A percentile compares a stretch with the other conserved stretches of the same genome.
Evolutionary conservation across 2,329 filamentous ascomycete species (phyloP).

Genomic region (Pseudophaeomoniella oleicola): DNA sequence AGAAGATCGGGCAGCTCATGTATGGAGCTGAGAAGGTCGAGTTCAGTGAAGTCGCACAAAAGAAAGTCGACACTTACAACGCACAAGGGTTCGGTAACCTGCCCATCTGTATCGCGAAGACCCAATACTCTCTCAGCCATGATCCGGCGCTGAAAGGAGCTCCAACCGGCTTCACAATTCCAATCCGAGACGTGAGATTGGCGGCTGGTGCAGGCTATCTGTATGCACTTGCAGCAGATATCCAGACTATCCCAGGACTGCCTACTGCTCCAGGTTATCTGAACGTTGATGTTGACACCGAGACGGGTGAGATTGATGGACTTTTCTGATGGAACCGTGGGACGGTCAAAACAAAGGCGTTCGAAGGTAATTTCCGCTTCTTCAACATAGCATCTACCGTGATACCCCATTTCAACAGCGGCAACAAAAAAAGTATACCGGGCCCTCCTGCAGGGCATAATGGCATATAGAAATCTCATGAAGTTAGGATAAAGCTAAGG

Average conservation of each 20-base stretch:
- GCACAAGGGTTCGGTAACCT: constrained; percentile 83
- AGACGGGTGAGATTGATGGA: constrained; percentile 76
- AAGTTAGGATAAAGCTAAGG: too few species aligned
- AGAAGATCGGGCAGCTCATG: constrained; percentile 81
- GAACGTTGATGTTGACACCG: constrained; percentile 70
- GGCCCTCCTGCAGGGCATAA: too few species aligned
- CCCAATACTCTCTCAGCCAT: constrained; percentile 90
- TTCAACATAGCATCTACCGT: neutral
- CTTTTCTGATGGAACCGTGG: constrained; percentile 52
- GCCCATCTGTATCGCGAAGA: constrained; percentile 95
- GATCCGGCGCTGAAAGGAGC: constrained; percentile 90
- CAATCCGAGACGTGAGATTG: constrained; percentile 85
- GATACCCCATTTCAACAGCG: neutral
- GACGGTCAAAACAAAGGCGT: too few species aligned
- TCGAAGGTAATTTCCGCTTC: neutral
- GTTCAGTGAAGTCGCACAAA: constrained; percentile 85
- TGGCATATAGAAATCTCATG: too few species aligned
- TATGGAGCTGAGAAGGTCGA: constrained; percentile 83
- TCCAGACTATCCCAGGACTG: constrained; percentile 93
- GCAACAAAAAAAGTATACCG: neutral
- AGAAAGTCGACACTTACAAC: constrained; percentile 92
- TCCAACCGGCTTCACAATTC: constrained; percentile 83
- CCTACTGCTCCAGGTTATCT: constrained; percentile 91
- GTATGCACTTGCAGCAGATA: constrained; percentile 91
- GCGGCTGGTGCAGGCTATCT: constrained; percentile 88